Percentiles rank a stretch among this genome's conserved stretches.
These are phyloP conservation scores for Xylaria acuta DNA, from an alignment of 495 filamentous ascomycete genomes.

Conservation along the genomic window DNA sequence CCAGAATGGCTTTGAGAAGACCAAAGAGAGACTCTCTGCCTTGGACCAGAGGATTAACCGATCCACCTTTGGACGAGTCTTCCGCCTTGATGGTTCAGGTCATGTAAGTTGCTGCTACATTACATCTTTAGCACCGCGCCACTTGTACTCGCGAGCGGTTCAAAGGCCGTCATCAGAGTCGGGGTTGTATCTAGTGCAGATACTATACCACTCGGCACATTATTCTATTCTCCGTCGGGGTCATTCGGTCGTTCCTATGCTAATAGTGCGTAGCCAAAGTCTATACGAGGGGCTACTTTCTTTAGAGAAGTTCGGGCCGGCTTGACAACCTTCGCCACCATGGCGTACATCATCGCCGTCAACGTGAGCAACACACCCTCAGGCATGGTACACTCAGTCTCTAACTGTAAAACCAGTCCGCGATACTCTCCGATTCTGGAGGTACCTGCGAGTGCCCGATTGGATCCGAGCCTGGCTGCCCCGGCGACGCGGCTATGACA, in stretches of 20 bases:
- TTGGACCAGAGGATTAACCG: slow-evolving; percentile 46
- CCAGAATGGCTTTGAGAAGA: slow-evolving; percentile 25
- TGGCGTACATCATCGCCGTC: slow-evolving; percentile 79
- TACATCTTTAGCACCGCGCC: slow-evolving; percentile 1
- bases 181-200: not conserved
- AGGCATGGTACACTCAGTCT: slow-evolving; percentile 27
- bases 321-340: slow-evolving; percentile 82
- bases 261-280: slow-evolving; percentile 60
- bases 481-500: slow-evolving; percentile 61
- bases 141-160: not conserved
- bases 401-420: slow-evolving; percentile 47
- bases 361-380: slow-evolving; percentile 46
- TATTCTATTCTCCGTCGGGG: not conserved
- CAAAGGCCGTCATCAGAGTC: not conserved
- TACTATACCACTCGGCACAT: not conserved
- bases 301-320: slow-evolving; percentile 81
- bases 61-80: slow-evolving; percentile 69
- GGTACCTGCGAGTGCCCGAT: slow-evolving; percentile 72
- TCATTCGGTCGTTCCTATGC: not conserved
- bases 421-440: slow-evolving; percentile 66
- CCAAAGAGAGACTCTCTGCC: slow-evolving; percentile 26
- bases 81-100: slow-evolving; percentile 72
- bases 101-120: slow-evolving; percentile 58
- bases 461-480: slow-evolving; percentile 56
- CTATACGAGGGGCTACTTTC: slow-evolving; percentile 64